Percentiles rank a stretch among this genome's conserved stretches.
phyloP scores from a whole-genome alignment of 306 rosid genomes.

The Castanea crenata region DNA sequence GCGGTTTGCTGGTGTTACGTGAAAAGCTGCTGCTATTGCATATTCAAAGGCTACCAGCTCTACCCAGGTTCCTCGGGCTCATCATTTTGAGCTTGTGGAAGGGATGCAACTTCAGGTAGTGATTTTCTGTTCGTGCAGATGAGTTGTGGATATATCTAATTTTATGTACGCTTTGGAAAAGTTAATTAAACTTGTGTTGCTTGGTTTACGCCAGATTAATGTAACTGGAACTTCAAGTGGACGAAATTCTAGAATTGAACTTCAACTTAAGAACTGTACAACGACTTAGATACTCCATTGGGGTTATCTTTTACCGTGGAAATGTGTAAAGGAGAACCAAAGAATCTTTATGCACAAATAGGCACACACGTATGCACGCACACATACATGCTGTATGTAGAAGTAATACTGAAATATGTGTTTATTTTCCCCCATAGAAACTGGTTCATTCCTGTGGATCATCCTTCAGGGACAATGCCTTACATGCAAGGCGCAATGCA shows the following conservation, averaged over 20 bases:
- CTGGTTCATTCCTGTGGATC: constrained; percentile 27
- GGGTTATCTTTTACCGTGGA: constrained; percentile 26
- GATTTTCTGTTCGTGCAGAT: neutral
- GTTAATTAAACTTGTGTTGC: neutral
- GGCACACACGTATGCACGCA: no score
- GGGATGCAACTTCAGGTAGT: constrained; percentile 29
- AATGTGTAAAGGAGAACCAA: constrained; percentile 1
- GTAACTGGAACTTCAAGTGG: constrained; percentile 24
- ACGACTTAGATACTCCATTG: constrained; percentile 34
- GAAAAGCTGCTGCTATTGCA: constrained; percentile 20
- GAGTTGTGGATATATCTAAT: neutral
- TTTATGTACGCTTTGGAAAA: neutral
- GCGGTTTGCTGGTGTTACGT: neutral
- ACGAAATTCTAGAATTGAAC: constrained; percentile 22
- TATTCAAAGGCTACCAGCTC: constrained; percentile 6
- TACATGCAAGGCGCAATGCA: constrained; percentile 30
- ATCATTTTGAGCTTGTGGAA: constrained; percentile 25
- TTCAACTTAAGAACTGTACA: constrained; percentile 28
- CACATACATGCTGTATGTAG: neutral
- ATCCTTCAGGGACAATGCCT: neutral
- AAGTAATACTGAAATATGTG: neutral
- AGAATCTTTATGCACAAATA: neutral
- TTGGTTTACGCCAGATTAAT: constrained; percentile 19
- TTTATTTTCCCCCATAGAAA: constrained; percentile 5
- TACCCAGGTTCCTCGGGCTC: constrained; percentile 12